Conservation (phyloP, 257 asterid species). For the Coffea eugenioides region DNA sequence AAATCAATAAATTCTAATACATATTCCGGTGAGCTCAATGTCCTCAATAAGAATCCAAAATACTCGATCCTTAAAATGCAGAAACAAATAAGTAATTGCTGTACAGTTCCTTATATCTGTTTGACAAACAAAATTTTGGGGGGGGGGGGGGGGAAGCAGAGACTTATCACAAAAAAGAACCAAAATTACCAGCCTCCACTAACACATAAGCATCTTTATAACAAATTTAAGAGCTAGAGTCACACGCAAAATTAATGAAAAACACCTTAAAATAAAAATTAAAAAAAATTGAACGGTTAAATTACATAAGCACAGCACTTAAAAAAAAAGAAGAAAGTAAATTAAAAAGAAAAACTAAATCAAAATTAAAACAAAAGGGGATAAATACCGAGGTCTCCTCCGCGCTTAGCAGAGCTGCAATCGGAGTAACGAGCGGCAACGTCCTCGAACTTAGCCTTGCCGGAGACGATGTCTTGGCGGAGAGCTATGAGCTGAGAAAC, state of each 20-base stretch:
- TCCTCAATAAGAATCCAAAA: neutral
- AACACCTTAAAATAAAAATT: neutral
- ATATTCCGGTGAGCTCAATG: neutral
- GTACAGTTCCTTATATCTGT: neutral
- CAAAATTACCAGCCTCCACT: neutral
- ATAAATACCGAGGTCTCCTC: slow-evolving; percentile 85
- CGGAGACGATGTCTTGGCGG: slow-evolving; percentile 64
- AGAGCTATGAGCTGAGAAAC: slow-evolving; percentile 62
- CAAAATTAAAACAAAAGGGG: neutral
- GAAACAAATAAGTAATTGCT: neutral
- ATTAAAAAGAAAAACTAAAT: neutral
- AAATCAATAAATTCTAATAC: neutral
- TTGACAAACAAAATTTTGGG: neutral
- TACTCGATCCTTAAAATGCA: neutral
- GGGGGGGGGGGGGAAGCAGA: neutral
- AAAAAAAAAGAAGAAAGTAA: neutral
- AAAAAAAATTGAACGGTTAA: neutral
- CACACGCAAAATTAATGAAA: neutral
- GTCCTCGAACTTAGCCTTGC: slow-evolving; percentile 64
- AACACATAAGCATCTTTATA: neutral
- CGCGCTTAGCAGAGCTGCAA: slow-evolving; percentile 95
- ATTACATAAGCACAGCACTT: neutral
- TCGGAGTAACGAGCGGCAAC: slow-evolving; percentile 70
- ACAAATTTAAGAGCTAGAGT: neutral
- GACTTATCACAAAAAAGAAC: neutral